phyloP scores from a whole-genome alignment of 176 grass and related monocot species.

The Microstegium vimineum region DNA sequence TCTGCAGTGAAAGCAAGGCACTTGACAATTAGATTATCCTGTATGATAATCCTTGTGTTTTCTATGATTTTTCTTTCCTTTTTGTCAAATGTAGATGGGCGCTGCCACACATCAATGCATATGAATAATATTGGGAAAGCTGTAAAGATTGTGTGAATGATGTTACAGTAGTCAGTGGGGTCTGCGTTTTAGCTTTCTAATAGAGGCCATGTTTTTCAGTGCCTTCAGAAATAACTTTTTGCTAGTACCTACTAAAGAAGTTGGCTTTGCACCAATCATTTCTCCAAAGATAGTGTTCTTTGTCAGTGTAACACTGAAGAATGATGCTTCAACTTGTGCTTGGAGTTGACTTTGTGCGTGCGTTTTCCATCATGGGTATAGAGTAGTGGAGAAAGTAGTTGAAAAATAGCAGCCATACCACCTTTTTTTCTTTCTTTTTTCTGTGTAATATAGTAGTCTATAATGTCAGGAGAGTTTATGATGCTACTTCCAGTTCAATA shows the following conservation, averaged over 20 bases:
- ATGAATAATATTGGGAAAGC: background rate
- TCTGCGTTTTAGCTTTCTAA: background rate
- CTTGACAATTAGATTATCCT: background rate
- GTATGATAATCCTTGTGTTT: background rate
- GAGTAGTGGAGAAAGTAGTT: background rate
- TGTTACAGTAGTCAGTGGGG: background rate
- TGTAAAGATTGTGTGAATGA: background rate
- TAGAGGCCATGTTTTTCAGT: background rate
- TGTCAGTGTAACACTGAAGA: background rate
- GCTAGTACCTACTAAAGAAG: background rate
- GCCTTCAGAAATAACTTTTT: background rate
- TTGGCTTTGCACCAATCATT: background rate
- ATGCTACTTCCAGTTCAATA: background rate
- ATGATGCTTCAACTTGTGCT: background rate
- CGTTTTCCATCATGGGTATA: background rate
- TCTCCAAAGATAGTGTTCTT: background rate
- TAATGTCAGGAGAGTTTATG: background rate
- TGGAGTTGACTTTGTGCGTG: background rate
- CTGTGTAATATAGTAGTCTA: background rate
- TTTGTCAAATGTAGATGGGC: background rate
- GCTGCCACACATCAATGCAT: background rate
- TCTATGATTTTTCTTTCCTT: background rate
- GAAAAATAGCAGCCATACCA: background rate
- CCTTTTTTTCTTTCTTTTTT: slow-evolving; percentile 1
- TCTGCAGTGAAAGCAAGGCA: background rate